Conservation (phyloP, 2,329 filamentous ascomycete genomes). For the Paecilomyces fulvus region DNA sequence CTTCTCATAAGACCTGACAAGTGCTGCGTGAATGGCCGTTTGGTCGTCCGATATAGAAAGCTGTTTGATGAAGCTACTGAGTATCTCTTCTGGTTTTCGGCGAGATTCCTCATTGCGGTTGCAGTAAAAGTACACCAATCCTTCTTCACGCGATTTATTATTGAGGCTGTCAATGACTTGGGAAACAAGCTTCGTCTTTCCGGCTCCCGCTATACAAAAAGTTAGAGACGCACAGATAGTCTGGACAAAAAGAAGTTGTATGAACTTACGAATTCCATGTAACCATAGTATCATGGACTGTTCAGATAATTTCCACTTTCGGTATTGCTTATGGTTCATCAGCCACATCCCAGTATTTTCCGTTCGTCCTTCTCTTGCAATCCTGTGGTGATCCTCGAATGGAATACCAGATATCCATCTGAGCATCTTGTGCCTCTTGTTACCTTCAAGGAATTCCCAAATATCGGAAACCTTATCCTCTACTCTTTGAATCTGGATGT, state of each 20-base stretch:
- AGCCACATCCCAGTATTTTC: constrained; percentile 13
- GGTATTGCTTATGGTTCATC: constrained; percentile 6
- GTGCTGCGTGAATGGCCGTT: not conserved
- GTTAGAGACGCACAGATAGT: no score
- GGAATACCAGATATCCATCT: constrained; percentile 17
- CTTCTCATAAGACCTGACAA: constrained; percentile 2
- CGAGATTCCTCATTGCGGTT: constrained; percentile 7
- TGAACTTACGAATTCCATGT: constrained; percentile 15
- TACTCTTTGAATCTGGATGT: no score
- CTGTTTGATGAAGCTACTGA: constrained; percentile 7
- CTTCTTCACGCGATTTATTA: not conserved
- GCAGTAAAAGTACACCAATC: constrained; percentile 9
- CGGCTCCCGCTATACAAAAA: constrained; percentile 5
- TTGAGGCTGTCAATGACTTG: constrained; percentile 4
- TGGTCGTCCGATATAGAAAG: constrained; percentile 2
- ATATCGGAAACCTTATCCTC: no score
- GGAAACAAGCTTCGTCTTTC: constrained; percentile 9
- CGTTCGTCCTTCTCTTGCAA: constrained; percentile 6
- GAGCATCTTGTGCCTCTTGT: constrained; percentile 7
- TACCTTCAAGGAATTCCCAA: no score
- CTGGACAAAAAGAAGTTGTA: not conserved
- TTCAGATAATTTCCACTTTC: constrained; percentile 10
- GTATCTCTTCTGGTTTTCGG: constrained; percentile 2
- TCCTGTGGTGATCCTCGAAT: constrained; percentile 11
- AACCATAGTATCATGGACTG: constrained; percentile 14